Evolutionary conservation across 1,284 basidiomycete genomes (phyloP).

Genomic region (Ustilago esculenta): DNA sequence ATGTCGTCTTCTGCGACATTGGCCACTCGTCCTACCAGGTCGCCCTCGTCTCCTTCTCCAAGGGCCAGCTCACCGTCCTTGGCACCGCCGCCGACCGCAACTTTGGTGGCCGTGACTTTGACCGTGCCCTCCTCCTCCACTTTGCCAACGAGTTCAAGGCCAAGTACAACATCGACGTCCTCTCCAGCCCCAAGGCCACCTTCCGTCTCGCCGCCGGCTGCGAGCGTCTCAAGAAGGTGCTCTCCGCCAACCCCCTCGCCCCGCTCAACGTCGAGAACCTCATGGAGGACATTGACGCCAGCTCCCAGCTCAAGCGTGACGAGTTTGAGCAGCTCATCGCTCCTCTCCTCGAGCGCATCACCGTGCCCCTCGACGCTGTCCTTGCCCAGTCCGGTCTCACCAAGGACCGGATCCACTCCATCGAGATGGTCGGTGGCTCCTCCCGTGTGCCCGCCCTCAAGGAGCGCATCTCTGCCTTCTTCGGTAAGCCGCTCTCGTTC

Average conservation of each 20-base stretch:
- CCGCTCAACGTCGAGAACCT: conserved; percentile 66
- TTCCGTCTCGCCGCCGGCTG: conserved; percentile 66
- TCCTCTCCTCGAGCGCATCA: conserved; percentile 59
- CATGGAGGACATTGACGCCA: conserved; percentile 66
- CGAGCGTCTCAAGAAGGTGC: conserved; percentile 67
- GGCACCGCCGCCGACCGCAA: conserved; percentile 64
- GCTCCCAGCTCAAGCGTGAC: conserved; percentile 65
- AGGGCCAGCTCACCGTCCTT: conserved; percentile 66
- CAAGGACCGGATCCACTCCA: conserved; percentile 64
- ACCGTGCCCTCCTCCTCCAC: conserved; percentile 65
- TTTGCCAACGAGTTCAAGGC: conserved; percentile 66
- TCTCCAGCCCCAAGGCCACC: conserved; percentile 65
- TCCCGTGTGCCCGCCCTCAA: conserved; percentile 65
- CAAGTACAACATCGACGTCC: conserved; percentile 67
- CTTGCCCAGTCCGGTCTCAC: conserved; percentile 62
- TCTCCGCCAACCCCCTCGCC: conserved; percentile 65
- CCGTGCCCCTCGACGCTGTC: conserved; percentile 57
- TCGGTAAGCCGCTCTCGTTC: conserved; percentile 60
- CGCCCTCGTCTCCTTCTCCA: conserved; percentile 65
- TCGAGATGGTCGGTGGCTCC: conserved; percentile 66
- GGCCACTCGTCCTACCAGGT: conserved; percentile 67
- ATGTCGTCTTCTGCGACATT: conserved; percentile 66
- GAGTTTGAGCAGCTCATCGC: conserved; percentile 64
- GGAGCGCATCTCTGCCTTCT: conserved; percentile 61
- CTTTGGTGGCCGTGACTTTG: conserved; percentile 67